A percentile compares a stretch with the other conserved stretches of the same genome.
These are phyloP conservation scores for Bruguiera gymnorhiza DNA, from an alignment of 345 rosid species.

Conservation along the genomic window DNA sequence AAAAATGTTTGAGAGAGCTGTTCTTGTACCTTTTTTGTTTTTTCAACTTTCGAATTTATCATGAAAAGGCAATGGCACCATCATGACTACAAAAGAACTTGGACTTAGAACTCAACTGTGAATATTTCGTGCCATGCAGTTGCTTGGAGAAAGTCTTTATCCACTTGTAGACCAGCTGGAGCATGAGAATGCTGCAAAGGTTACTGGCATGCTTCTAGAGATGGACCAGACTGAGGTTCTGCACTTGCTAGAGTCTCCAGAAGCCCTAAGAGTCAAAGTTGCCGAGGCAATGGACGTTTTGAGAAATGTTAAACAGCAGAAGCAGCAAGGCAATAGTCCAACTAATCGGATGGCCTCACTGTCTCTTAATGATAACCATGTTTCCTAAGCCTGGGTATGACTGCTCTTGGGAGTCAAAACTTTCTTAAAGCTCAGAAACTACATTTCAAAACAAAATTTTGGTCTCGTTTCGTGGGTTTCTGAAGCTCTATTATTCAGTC, in stretches of 20 bases:
- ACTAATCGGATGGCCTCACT: constrained; percentile 11
- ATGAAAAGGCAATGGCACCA: no score
- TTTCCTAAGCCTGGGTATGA: background rate
- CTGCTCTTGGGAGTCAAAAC: background rate
- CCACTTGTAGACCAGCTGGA: constrained; percentile 21
- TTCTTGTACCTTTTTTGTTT: background rate
- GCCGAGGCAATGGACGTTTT: constrained; percentile 17
- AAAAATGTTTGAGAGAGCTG: background rate
- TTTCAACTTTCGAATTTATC: background rate
- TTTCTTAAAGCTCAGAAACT: background rate
- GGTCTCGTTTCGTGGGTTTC: no score
- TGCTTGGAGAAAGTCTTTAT: constrained; percentile 19
- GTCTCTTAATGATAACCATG: constrained; percentile 13
- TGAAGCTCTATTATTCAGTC: no score
- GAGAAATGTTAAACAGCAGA: constrained; percentile 9
- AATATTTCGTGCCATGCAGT: background rate
- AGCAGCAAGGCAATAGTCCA: constrained; percentile 5
- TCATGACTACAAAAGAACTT: no score
- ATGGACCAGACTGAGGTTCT: constrained; percentile 19
- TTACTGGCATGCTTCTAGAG: constrained; percentile 24
- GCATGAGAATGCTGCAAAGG: constrained; percentile 21
- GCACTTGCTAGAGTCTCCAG: constrained; percentile 17
- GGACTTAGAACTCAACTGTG: background rate
- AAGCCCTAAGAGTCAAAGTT: constrained; percentile 14
- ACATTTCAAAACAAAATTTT: background rate